These are phyloP conservation scores for Balamuthia mandrillaris DNA, from an alignment of 208 protist genomes.

Conservation along the genomic window DNA sequence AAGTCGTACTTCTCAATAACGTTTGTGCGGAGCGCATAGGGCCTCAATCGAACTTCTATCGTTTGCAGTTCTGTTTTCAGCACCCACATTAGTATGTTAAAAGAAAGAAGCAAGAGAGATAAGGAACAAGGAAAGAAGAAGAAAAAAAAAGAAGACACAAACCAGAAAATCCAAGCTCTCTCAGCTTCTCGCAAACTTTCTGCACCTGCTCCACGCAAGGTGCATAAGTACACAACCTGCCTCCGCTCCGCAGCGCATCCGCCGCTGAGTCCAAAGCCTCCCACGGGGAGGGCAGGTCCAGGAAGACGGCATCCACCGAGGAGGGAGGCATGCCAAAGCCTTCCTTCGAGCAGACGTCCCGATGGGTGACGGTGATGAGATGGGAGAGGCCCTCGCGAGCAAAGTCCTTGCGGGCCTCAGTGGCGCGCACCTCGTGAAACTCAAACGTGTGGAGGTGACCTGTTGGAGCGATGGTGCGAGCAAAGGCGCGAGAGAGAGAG, in stretches of 20 bases:
- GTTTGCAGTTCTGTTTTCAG: slow-evolving; percentile 30
- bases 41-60: slow-evolving; percentile 28
- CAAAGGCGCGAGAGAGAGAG: slow-evolving; percentile 64
- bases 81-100: neutral
- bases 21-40: slow-evolving; percentile 21
- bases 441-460: slow-evolving; percentile 77
- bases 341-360: slow-evolving; percentile 58
- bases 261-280: slow-evolving; percentile 53
- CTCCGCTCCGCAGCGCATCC: slow-evolving; percentile 46
- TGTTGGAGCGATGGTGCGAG: slow-evolving; percentile 55
- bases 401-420: slow-evolving; percentile 56
- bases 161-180: slow-evolving; percentile 26
- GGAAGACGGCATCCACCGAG: slow-evolving; percentile 61
- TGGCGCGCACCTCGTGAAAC: slow-evolving; percentile 67
- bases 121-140: neutral
- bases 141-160: neutral
- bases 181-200: slow-evolving; percentile 41
- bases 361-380: slow-evolving; percentile 51
- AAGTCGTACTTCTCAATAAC: slow-evolving; percentile 1
- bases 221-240: slow-evolving; percentile 72
- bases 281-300: slow-evolving; percentile 69
- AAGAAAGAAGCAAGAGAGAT: no score
- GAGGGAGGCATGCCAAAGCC: neutral
- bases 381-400: slow-evolving; percentile 46
- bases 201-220: slow-evolving; percentile 79